Evolutionary conservation across 768 basidiomycete genomes (phyloP), one percentile per base, ranked within the genome.

Genomic region (Stropharia rugosoannulata): DNA sequence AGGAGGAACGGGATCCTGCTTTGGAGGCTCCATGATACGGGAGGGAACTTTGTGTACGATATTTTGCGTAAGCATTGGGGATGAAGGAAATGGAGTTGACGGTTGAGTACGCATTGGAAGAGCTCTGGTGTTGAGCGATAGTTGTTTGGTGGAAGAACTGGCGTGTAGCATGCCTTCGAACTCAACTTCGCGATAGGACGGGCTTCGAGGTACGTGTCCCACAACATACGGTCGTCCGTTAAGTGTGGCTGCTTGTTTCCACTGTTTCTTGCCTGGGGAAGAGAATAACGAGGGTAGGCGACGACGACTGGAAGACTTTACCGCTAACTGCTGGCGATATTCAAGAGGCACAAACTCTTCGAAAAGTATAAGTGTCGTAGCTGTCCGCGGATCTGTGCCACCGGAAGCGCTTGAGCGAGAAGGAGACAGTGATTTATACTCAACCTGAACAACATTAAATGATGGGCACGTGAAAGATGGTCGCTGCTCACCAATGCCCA

Each of bases 301-400:
- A n/a, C 81, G 77, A 13, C 85, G 79, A 15, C 70, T 74, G 7
- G 74, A 75, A 0, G 78, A 73, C 3, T 81, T 76, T 13, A 79
- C 75, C 5, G 84, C 83, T 5, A 95, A 79, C 61, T 91, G 86
- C 43, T 90, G 85, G 4, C 90, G 79, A 64, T 93, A 94, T 66
- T 94, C 95, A 38, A 83, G 73, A 0, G 95, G 96, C 3, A 99
- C 93, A 53, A 93, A 90, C 70, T 98, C 97, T 71, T 99, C 95
- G 60, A 93, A 95, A 5, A 98, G 73, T 50, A 97, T 81, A 46
- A 93, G 81, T 0, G 85, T 80, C 0, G 83, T 77, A 0, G 85
- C 75, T 1, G 82, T 87, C n/a, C 94, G 80, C 0, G 91, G 91
- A 65, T 95, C 91, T 2, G 60, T 58, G 25, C 66, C 69, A 15